Evolutionary conservation across 2,329 filamentous ascomycete species (phyloP).

Genomic region (Colletotrichum paranaense): DNA sequence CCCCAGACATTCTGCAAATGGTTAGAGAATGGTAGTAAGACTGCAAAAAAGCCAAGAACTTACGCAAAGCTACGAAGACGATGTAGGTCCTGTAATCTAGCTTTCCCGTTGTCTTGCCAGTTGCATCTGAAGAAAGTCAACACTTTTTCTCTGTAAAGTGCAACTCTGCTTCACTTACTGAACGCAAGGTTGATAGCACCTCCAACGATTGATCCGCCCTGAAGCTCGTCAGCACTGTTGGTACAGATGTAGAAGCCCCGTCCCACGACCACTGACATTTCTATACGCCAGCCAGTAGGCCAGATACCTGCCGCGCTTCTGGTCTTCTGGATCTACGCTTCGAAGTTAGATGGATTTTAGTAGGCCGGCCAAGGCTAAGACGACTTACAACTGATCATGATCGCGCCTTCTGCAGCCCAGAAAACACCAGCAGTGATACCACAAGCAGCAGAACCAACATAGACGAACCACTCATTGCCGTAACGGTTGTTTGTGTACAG

Average conservation of each 20-base stretch:
- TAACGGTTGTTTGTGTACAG: conserved; percentile 50
- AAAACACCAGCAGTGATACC: conserved; percentile 40
- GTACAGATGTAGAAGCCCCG: no score
- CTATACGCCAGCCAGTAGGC: conserved; percentile 16
- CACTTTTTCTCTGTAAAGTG: no score
- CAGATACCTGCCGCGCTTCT: conserved; percentile 15
- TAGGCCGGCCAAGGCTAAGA: not conserved
- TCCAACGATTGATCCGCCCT: conserved; percentile 16
- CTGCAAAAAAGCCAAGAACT: not conserved
- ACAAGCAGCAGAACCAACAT: conserved; percentile 41
- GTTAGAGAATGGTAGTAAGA: not conserved
- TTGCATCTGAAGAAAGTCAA: not conserved
- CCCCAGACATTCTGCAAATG: not conserved
- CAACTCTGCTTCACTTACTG: not conserved
- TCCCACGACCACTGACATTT: not conserved
- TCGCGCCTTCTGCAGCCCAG: conserved; percentile 42
- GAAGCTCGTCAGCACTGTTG: not conserved
- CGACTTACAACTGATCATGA: conserved; percentile 39
- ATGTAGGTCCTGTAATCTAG: conserved; percentile 16
- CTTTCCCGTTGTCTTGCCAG: conserved; percentile 15
- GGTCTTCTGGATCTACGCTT: conserved; percentile 5
- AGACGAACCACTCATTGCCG: conserved; percentile 39
- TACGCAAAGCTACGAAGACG: conserved; percentile 10
- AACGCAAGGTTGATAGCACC: conserved; percentile 21
- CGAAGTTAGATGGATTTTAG: not conserved